Percentiles rank a stretch among this genome's conserved stretches.
Conservation (phyloP, 2,329 filamentous ascomycete genomes). For the Ophiostoma tasmaniense region DNA sequence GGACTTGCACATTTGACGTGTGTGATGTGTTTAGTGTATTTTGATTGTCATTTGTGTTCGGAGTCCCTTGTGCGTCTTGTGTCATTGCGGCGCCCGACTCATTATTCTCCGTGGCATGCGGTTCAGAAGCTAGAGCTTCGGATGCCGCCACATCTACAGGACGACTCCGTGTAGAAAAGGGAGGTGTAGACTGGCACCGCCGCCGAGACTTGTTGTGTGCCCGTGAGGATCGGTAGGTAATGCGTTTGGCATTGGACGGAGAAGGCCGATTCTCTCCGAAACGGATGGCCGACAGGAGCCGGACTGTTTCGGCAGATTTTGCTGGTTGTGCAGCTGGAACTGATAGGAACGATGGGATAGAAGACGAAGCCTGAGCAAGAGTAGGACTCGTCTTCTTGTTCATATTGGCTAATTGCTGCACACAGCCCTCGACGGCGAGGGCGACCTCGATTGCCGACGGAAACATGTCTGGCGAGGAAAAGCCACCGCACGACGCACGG, state of each 20-base stretch:
- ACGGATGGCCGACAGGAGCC: background rate
- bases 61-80: background rate
- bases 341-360: background rate
- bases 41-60: background rate
- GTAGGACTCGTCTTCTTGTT: background rate
- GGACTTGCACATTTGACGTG: background rate
- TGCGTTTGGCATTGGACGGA: background rate
- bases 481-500: background rate
- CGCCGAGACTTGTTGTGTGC: background rate
- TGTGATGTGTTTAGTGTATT: background rate
- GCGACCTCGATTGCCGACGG: conserved; percentile 6
- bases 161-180: background rate
- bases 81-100: background rate
- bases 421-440: conserved; percentile 4
- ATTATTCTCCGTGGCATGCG: background rate
- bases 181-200: background rate
- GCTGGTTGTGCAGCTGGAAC: background rate
- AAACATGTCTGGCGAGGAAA: background rate
- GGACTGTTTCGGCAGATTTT: no score
- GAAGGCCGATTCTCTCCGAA: background rate
- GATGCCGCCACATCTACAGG: background rate
- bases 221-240: background rate
- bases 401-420: background rate
- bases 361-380: background rate
- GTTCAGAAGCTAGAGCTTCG: background rate